Conservation (phyloP, 2,329 filamentous ascomycete species). For the Ophiostoma tasmaniense region DNA sequence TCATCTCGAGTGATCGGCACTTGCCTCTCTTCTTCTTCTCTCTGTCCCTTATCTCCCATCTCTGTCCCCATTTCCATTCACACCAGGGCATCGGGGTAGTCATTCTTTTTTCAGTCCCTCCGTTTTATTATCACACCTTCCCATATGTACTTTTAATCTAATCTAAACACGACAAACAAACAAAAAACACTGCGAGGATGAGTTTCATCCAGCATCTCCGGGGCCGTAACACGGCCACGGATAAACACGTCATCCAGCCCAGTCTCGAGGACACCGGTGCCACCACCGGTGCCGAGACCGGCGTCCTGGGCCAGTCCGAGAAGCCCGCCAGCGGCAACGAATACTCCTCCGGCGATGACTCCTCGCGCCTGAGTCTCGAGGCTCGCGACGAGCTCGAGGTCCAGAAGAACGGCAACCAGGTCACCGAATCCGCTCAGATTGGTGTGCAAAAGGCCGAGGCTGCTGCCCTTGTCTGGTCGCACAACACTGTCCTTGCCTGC, state of each 20-base stretch:
- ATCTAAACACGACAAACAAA: background rate
- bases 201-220: conserved; percentile 13
- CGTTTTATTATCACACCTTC: background rate
- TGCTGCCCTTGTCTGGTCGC: conserved; percentile 37
- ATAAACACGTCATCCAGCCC: conserved; percentile 7
- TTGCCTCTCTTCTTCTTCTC: background rate
- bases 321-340: background rate
- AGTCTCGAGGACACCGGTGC: background rate
- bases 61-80: background rate
- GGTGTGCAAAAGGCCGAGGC: conserved; percentile 44
- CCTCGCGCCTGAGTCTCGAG: conserved; percentile 18
- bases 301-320: background rate
- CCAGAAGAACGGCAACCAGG: conserved; percentile 8
- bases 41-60: background rate
- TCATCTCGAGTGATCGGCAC: conserved; percentile 7
- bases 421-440: conserved; percentile 28
- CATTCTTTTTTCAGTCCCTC: background rate
- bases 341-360: conserved; percentile 2
- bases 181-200: conserved; percentile 5
- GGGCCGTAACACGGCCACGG: conserved; percentile 10
- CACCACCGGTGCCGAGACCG: conserved; percentile 3
- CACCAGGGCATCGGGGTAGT: background rate
- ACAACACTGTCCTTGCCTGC: conserved; percentile 29
- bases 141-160: background rate
- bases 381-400: conserved; percentile 20